phyloP scores from a whole-genome alignment of 2,329 filamentous ascomycete genomes.

The Emergomyces orientalis region DNA sequence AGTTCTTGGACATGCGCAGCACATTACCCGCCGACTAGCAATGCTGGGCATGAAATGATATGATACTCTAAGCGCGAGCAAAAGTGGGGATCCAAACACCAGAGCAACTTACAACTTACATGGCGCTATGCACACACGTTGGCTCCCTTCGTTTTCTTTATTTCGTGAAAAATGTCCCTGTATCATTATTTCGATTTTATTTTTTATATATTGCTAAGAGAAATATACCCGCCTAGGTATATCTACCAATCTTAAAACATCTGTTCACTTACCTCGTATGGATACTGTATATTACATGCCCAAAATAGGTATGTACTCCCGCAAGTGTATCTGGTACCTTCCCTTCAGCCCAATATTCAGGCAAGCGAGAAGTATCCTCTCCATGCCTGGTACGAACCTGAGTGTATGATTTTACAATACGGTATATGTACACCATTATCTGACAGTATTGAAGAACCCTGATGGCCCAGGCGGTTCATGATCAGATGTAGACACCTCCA shows the following conservation, averaged over 20 bases:
- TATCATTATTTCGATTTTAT: too few relatives aligned
- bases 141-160: too few relatives aligned
- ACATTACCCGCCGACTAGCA: background rate
- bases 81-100: background rate
- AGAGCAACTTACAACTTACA: too few relatives aligned
- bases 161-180: too few relatives aligned
- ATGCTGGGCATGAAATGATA: background rate
- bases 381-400: too few relatives aligned
- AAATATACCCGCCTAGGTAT: too few relatives aligned
- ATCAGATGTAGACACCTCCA: background rate
- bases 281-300: background rate
- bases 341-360: background rate
- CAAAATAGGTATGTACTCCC: background rate
- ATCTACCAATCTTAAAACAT: too few relatives aligned
- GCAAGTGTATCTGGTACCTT: background rate
- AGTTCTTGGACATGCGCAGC: background rate
- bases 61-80: background rate
- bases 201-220: too few relatives aligned
- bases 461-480: too few relatives aligned
- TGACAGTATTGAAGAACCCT: background rate
- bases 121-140: too few relatives aligned
- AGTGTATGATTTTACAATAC: background rate
- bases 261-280: too few relatives aligned
- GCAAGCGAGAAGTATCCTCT: background rate
- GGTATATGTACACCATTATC: too few relatives aligned